Evolutionary conservation across 208 protist species (phyloP), one percentile per base, ranked within the genome.

Genomic region (Leishmania tarentolae): DNA sequence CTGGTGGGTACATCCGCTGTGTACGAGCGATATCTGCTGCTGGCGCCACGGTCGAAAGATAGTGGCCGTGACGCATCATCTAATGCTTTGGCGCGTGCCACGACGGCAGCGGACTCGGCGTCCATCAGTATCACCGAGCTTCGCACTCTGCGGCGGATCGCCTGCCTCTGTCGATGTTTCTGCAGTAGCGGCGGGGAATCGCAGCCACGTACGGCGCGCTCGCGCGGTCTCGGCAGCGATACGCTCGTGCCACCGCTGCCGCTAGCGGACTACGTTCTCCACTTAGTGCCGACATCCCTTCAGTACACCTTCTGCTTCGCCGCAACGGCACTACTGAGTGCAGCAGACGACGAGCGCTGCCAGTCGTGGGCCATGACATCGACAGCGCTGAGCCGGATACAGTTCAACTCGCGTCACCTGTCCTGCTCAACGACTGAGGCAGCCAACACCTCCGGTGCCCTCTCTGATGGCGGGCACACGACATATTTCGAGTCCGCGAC

Each of bases 221-320:
- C 52, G 24, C 59, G 40, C 52, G 75, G 40, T 19, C 28, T 70
- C 61, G 50, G 78, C 42, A 31, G 44, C 61, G 78, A 77, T 6
- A 72, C 83, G 7, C 37, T 75, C 40, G 63, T 28, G 50, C 85
- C 83, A 53, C 78, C 76, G 47, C 63, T 63, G 15, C 81, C 75
- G 3, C 75, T 78, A 46, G 69, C 81, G 13, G 75, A 88, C 66
- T 75, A 83, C 72, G 61, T 92, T n/a, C 80, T 84, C 17, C 83
- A 83, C 40, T 56, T 86, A 37, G 66, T 77, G 31, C 77, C 81
- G 3, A 80, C 84, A 8, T 79, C 81, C 40, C 75, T 91, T 52
- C 79, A 83, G 46, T 77, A 88, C 68, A 83, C 83, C 37, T 93
- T 93, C 82, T 91, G 90, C 75, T 81, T 75, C 57, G 89, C 85